These are phyloP conservation scores for Saccharomycopsis sp. DNA, from an alignment of 805 yeast species.

Conservation along the genomic window DNA sequence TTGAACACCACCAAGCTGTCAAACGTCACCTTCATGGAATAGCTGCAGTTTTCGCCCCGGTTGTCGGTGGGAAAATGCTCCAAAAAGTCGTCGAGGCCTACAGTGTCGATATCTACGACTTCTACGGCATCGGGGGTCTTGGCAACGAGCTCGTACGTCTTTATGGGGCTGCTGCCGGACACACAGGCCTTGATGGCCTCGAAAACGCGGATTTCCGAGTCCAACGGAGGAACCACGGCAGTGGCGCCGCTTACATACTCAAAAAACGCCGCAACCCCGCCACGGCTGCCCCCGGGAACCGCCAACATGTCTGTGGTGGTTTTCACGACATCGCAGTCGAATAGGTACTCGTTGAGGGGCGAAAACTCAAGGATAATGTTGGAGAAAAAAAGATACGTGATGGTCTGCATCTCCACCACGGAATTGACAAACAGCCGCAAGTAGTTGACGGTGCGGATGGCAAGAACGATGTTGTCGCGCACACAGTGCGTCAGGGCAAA, in stretches of 20 bases:
- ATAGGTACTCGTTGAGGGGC: conserved; percentile 2
- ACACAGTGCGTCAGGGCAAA: neutral
- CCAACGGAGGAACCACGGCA: no score
- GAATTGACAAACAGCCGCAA: conserved; percentile 1
- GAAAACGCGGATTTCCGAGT: no score
- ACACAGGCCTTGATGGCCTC: neutral
- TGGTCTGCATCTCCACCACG: conserved; percentile 1
- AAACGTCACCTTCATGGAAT: neutral
- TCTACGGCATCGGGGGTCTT: neutral
- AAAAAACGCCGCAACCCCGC: no score
- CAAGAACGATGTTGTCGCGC: neutral
- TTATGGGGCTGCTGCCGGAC: neutral
- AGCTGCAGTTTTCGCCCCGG: neutral
- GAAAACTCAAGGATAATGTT: conserved; percentile 14
- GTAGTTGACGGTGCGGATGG: neutral
- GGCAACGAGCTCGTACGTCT: neutral
- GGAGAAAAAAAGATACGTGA: conserved; percentile 6
- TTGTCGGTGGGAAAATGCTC: neutral
- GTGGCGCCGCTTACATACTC: no score
- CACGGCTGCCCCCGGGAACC: no score
- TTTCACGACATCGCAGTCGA: neutral
- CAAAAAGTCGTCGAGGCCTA: neutral
- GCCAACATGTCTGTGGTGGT: no score
- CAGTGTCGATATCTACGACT: neutral
- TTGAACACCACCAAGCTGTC: neutral